Conservation (phyloP, 2,329 filamentous ascomycete genomes). For the Pseudofabraea citricarpa region DNA sequence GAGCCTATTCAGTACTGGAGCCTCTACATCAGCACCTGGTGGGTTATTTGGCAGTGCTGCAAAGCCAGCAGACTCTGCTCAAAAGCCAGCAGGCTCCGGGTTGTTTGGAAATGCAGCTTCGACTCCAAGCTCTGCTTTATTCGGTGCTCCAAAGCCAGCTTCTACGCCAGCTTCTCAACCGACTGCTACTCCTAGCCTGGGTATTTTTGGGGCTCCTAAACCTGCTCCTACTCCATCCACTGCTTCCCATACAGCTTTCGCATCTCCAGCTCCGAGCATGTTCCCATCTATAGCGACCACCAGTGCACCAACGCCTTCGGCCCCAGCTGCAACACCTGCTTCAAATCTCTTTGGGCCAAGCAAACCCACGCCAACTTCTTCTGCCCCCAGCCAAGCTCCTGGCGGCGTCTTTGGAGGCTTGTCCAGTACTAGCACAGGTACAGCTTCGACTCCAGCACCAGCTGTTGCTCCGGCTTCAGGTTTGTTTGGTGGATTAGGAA, state of each 20-base stretch:
- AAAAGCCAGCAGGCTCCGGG: conserved; percentile 7
- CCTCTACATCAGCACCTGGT: conserved; percentile 9
- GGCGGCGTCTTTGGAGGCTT: conserved; percentile 9
- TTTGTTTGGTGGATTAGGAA: conserved; percentile 2
- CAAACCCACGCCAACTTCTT: conserved; percentile 14
- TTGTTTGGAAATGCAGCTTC: conserved; percentile 24
- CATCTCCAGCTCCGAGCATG: conserved; percentile 12
- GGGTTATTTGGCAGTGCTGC: conserved; percentile 11
- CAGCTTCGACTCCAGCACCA: conserved; percentile 26
- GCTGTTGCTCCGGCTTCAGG: conserved; percentile 11
- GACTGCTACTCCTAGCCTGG: no score
- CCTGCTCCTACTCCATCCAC: conserved; percentile 4
- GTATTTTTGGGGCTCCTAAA: conserved; percentile 5
- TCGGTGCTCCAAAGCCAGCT: conserved; percentile 6
- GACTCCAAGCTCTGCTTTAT: conserved; percentile 7
- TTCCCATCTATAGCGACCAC: conserved; percentile 15
- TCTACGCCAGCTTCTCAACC: conserved; percentile 5
- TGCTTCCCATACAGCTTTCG: conserved; percentile 1
- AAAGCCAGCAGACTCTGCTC: conserved; percentile 1
- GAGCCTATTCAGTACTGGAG: conserved; percentile 13
- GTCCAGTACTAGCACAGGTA: conserved; percentile 9
- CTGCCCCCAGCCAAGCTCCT: conserved; percentile 15
- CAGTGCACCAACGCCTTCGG: conserved; percentile 14
- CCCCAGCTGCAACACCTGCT: conserved; percentile 14
- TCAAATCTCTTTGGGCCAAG: conserved; percentile 29